Base-by-base conservation (phyloP, 768 basidiomycete genomes). In the Wakefieldia striispora region DNA sequence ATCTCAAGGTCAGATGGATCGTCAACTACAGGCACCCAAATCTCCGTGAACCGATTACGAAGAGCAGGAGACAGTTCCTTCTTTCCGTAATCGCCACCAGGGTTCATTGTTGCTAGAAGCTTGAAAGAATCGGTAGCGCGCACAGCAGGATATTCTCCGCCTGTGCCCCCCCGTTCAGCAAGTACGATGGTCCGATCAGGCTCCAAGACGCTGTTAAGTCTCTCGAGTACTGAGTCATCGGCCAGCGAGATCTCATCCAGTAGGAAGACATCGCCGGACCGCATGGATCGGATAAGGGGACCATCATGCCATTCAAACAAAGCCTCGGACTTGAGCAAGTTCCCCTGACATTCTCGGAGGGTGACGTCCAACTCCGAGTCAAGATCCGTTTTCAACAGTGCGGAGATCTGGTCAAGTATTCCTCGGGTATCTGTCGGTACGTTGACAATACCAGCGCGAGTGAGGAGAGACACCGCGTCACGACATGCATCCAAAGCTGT, bases 261-360 rank as follows among this genome's bases (percentile, higher is more conserved):
- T 7, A 99, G 75, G 58, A 99, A 88, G 3, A 95, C 76, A 56
- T 88, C 84, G 16, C 95, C 95, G 17, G 65, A 66, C 8, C 76
- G 76, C 97, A 99, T 99, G 2, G 95, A 89, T 56, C 90, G 80
- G 6, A 99, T 81, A 27, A 99, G 79, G n/a, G 97, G 95, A 2
- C 97, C 97, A 60, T 98, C 92, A 53, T 88, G 82, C 97, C 97
- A 99, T 64, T 97, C 90, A 62, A 99, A 98, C 36, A 98, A 82
- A 0, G 89, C 82, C n/a, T 80, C 76, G 0, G 84, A 71, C 23
- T 73, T 72, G 43, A 74, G 64, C 3, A 87, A 61, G 19, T 72
- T 74, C 12, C 64, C 69, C 27, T 74, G 78, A 11, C 79, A 65
- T 4, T 71, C 70, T 36, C 68, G 65, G 9, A 87, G 56, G 21